Base-by-base conservation (phyloP, 208 protist species). In the Blastocrithidia nonstop region DNA sequence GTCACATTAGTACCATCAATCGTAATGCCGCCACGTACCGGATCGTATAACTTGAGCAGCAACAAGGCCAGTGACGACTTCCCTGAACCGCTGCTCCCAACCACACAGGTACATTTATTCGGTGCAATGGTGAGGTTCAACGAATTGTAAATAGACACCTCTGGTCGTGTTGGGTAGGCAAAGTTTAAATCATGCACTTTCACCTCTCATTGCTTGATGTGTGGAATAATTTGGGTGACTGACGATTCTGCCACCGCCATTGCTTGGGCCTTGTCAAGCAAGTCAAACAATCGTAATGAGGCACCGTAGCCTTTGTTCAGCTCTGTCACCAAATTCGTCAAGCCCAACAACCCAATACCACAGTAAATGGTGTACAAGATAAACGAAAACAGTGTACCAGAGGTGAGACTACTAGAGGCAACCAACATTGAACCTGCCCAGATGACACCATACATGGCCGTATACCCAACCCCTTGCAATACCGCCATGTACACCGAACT, bases 361-460 rank as follows among this genome's bases (percentile, higher is more conserved):
- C 79, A 82, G 67, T 90, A 95, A 16, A 95, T 64, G 4, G 75
- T 87, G 52, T 95, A 93, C 1, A 95, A 59, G 37, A 91, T 62
- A 36, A 95, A 89, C n/a, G 77, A 88, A 45, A 89, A 89, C 42
- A 95, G 70, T 4, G 77, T 35, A 9, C 87, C 87, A 8, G 80
- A 62, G 19, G 87, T 76, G 15, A 95, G 53, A 29, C 63, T 54
- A 15, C 68, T 71, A 1, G 67, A 66, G 15, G 81, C 64, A 19
- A 92, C 77, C 35, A 88, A 72, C 65, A 89, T 67, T 13, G 76
- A 86, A 44, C 84, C 84, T 2, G 79, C 80, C 77, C 77, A 93
- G 57, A 89, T 74, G 48, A 93, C 64, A 50, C 71, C 66, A 60
- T 85, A 86, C 61, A 88, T 66, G 8, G 76, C 79, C 31, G 71